These are phyloP conservation scores for Coemansia sp. DNA, from an alignment of 192 early-diverging fungal species.

Conservation along the genomic window DNA sequence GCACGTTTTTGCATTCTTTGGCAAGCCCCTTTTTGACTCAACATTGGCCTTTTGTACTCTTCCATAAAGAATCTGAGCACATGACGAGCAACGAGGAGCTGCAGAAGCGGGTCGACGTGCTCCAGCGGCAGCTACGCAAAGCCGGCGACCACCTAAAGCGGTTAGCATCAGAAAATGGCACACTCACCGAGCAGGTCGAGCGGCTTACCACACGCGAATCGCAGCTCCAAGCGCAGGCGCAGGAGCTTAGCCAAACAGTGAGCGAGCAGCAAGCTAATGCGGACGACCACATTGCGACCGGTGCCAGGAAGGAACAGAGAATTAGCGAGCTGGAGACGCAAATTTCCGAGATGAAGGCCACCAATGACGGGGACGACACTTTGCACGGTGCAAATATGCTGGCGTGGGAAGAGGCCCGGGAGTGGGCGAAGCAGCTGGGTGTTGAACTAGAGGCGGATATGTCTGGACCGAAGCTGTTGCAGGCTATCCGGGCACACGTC, in stretches of 20 bases:
- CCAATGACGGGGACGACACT: background rate
- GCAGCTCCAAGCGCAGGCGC: slow-evolving; percentile 20
- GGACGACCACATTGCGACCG: background rate
- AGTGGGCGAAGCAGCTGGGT: slow-evolving; percentile 29
- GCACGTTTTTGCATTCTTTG: too few species aligned
- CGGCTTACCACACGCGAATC: slow-evolving; percentile 27
- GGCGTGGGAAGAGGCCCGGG: slow-evolving; percentile 26
- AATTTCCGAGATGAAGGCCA: slow-evolving; percentile 6
- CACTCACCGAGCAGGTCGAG: slow-evolving; percentile 46
- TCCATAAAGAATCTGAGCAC: background rate
- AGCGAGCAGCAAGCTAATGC: slow-evolving; percentile 11
- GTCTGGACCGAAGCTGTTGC: slow-evolving; percentile 13
- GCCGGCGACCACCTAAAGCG: slow-evolving; percentile 52
- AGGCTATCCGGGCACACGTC: slow-evolving; percentile 11
- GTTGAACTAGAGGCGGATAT: background rate
- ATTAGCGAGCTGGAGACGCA: slow-evolving; percentile 26
- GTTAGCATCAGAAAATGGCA: slow-evolving; percentile 56
- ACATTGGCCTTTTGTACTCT: background rate
- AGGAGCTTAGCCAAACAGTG: slow-evolving; percentile 10
- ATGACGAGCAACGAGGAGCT: slow-evolving; percentile 41
- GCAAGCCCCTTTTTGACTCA: too few species aligned
- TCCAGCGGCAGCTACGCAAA: slow-evolving; percentile 52
- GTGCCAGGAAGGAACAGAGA: slow-evolving; percentile 9
- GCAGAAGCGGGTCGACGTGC: slow-evolving; percentile 46
- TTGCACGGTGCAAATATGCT: too few species aligned